Base-by-base conservation (phyloP, 225 moss, liverwort and hornwort genomes). In the Straminergon stramineum region DNA sequence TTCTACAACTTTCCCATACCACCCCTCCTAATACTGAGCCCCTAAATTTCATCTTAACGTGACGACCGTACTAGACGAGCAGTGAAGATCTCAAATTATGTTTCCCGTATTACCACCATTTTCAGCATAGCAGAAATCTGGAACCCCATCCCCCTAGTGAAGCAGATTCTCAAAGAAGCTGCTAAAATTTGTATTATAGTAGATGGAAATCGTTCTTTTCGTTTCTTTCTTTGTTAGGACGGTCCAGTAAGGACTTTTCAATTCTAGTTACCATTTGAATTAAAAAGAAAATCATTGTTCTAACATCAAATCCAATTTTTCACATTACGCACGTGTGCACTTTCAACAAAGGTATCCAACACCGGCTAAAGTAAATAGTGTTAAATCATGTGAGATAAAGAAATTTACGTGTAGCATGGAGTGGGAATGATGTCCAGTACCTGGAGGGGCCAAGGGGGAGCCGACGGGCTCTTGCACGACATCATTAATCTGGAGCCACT, bases 401-500 rank as follows among this genome's bases (percentile, higher is more conserved):
- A 24, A n/a, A 64, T 64, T 86, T 21, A 15, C 37, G 63, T 19
- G 30, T 6, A 12, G 20, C 52, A 5, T n/a, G 21, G 43, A 27
- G 37, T 52, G n/a, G 45, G 39, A 39, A 43, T 82, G 69, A 13
- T 39, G 23, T 41, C 22, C 7, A 68, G 6, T 61, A 92, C 91
- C 89, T 62, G 92, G 95, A 80, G 67, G 60, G 34, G 91, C 9
- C 53, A 71, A 18, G 23, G 93, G 94, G 5, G 93, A 74, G 60
- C 87, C 90, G n/a, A 89, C 7, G 39, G 94, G 94, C 84, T 92
- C 94, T 28, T 84, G 82, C 13, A 68, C 81, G n/a, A 13, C 89
- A 26, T 92, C 90, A 61, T 84, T 93, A 66, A 86, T 88, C 82
- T 78, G 67, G 26, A 95, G 20, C 95, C 95, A 93, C 18, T 90